Evolutionary conservation across 2,329 filamentous ascomycete genomes (phyloP).

Genomic region (Aspergillus jensenii): DNA sequence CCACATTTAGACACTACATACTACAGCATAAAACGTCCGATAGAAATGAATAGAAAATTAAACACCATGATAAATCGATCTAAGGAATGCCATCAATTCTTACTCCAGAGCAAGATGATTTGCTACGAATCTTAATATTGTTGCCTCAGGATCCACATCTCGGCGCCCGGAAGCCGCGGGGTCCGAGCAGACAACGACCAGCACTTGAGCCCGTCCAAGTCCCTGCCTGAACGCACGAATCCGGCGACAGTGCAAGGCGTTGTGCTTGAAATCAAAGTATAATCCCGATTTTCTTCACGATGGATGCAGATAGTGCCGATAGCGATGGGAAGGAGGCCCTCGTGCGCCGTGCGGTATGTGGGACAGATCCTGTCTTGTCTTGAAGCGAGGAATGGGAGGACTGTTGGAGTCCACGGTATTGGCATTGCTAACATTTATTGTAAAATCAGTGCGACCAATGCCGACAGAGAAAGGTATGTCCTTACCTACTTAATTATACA

Average conservation of each 20-base stretch:
- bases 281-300: slow-evolving; percentile 1
- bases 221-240: not conserved
- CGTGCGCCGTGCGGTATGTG: slow-evolving; percentile 33
- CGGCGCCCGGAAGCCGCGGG: slow-evolving; percentile 18
- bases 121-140: not conserved
- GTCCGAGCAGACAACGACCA: slow-evolving; percentile 4
- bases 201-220: not conserved
- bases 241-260: not conserved
- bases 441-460: slow-evolving; percentile 38
- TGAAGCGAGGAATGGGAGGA: not conserved
- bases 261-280: not conserved
- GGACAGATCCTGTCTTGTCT: not conserved
- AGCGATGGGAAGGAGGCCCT: slow-evolving; percentile 22
- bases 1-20: no score
- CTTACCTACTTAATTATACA: not conserved
- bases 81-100: not conserved
- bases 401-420: no score
- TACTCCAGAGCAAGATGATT: not conserved
- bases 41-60: no score
- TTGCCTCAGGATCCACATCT: not conserved
- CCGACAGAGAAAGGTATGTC: slow-evolving; percentile 31
- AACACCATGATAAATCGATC: no score
- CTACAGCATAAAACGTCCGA: no score
- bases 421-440: slow-evolving; percentile 15
- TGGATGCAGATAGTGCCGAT: slow-evolving; percentile 34